Conservation (phyloP, 257 asterid genomes). For the Salvia hispanica region DNA sequence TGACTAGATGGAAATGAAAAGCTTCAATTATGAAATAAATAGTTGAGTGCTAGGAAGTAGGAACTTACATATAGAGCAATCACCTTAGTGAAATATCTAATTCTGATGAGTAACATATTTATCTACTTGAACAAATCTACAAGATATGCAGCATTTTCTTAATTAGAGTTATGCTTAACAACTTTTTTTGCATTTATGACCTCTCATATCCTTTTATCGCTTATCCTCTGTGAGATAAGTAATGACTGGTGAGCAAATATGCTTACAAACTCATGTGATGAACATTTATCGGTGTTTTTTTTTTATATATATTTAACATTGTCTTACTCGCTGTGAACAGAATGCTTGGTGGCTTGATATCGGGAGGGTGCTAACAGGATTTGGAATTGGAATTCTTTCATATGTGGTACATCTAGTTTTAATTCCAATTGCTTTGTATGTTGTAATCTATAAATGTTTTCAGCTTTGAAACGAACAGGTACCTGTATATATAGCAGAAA, state of each 20-base stretch:
- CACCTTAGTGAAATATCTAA: not conserved
- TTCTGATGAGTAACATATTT: not conserved
- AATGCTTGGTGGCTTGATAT: slow-evolving; percentile 73
- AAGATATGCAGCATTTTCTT: not conserved
- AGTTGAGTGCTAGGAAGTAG: too few species aligned
- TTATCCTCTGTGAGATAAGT: not conserved
- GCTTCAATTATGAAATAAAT: not conserved
- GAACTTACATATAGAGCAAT: slow-evolving; percentile 2
- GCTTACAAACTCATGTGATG: not conserved
- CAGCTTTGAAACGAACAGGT: slow-evolving; percentile 51
- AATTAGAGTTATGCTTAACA: not conserved
- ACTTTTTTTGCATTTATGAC: not conserved
- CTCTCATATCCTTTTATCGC: not conserved
- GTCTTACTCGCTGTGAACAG: slow-evolving; percentile 41
- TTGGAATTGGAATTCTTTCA: slow-evolving; percentile 78
- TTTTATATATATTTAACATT: not conserved
- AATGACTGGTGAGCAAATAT: not conserved
- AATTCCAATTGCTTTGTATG: not conserved
- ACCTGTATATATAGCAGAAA: slow-evolving; percentile 88
- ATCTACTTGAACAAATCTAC: not conserved
- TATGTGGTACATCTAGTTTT: slow-evolving; percentile 55
- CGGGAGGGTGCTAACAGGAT: slow-evolving; percentile 77
- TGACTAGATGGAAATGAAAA: not conserved
- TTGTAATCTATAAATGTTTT: slow-evolving; percentile 14
- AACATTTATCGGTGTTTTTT: slow-evolving; percentile 4